Evolutionary conservation across 1,139 yeast genomes (phyloP).

Genomic region (Blastobotrys malaysiensis): DNA sequence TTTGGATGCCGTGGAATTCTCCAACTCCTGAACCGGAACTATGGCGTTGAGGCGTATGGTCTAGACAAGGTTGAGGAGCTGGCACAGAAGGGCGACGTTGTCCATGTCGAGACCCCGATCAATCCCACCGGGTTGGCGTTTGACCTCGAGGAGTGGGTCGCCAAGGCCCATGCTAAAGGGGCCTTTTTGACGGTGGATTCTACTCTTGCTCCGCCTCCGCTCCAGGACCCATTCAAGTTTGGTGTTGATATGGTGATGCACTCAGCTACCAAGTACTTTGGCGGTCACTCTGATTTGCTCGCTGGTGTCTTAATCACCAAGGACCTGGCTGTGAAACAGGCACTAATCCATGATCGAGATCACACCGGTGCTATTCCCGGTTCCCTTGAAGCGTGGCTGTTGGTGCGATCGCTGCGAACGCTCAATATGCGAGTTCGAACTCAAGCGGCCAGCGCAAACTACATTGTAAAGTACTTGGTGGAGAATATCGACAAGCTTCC

Average conservation of each 20-base stretch:
- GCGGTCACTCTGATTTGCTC: conserved; percentile 85
- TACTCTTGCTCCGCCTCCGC: conserved; percentile 91
- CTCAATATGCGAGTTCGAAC: conserved; percentile 60
- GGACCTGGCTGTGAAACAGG: conserved; percentile 41
- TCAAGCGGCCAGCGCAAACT: conserved; percentile 62
- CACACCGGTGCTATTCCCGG: conserved; percentile 74
- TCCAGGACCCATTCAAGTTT: conserved; percentile 69
- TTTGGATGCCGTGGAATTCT: conserved; percentile 78
- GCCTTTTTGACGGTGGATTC: conserved; percentile 73
- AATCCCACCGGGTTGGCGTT: conserved; percentile 76
- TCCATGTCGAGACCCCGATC: conserved; percentile 83
- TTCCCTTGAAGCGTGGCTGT: conserved; percentile 66
- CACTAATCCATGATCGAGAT: conserved; percentile 55
- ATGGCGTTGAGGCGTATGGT: conserved; percentile 49
- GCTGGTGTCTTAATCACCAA: conserved; percentile 75
- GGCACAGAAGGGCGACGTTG: conserved; percentile 62
- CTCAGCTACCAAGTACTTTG: conserved; percentile 86
- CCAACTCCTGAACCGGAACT: conserved; percentile 54
- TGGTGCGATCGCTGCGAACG: conserved; percentile 76
- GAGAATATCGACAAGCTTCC: conserved; percentile 47
- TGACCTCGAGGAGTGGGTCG: conserved; percentile 58
- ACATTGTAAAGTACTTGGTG: conserved; percentile 53
- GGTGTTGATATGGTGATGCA: conserved; percentile 85
- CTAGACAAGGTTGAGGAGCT: conserved; percentile 44
- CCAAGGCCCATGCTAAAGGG: conserved; percentile 62